These are phyloP conservation scores for Mycena crocata DNA, from an alignment of 768 basidiomycete species.

Conservation along the genomic window DNA sequence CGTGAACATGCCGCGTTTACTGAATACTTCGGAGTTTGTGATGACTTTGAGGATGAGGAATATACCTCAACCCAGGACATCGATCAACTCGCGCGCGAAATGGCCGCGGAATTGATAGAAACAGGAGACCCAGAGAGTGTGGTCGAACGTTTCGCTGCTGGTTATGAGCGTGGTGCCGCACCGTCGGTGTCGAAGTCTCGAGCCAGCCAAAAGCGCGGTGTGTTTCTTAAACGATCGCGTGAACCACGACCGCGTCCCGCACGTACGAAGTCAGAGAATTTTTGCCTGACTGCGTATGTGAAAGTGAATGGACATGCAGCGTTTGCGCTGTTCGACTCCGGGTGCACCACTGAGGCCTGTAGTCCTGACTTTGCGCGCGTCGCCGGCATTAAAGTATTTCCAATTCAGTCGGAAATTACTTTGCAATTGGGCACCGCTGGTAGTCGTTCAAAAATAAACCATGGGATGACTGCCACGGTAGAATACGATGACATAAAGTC, in stretches of 20 bases:
- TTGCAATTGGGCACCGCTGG: conserved; percentile 49
- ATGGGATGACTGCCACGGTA: conserved; percentile 35
- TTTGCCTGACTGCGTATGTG: conserved; percentile 17
- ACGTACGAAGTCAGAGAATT: neutral
- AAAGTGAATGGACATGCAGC: conserved; percentile 24
- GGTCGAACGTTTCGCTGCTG: neutral
- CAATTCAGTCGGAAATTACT: conserved; percentile 27
- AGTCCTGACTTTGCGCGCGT: conserved; percentile 38
- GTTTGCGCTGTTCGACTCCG: conserved; percentile 31
- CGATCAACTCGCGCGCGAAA: too few relatives aligned
- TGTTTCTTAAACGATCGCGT: neutral
- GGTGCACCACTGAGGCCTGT: conserved; percentile 31
- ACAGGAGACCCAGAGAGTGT: too few relatives aligned
- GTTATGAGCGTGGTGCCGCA: neutral
- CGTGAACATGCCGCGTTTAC: too few relatives aligned
- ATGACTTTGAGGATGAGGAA: too few relatives aligned
- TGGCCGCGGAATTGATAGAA: too few relatives aligned
- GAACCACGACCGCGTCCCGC: neutral
- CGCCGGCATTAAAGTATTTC: conserved; percentile 9
- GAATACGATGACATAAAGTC: neutral
- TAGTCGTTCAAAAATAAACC: conserved; percentile 43
- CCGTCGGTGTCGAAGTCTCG: neutral
- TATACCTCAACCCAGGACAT: too few relatives aligned
- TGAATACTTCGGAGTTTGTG: too few relatives aligned
- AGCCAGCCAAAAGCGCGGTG: neutral